These are phyloP conservation scores for Batkoa obscura DNA, from an alignment of 371 early-diverging fungal genomes.

Conservation along the genomic window DNA sequence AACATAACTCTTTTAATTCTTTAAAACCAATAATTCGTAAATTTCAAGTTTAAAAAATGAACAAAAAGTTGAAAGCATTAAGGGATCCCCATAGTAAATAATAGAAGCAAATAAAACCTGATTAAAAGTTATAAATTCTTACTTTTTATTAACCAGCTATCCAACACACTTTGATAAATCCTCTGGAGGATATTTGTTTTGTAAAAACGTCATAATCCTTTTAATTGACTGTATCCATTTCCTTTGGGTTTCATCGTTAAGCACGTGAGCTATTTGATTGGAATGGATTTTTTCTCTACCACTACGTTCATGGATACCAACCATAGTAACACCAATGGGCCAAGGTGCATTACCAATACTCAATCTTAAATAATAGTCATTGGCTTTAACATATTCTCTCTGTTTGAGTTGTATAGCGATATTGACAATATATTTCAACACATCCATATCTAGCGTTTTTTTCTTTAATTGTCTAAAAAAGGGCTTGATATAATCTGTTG, in stretches of 20 bases:
- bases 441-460: constrained; percentile 57
- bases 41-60: no score
- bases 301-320: constrained; percentile 90
- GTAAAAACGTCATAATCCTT: constrained; percentile 87
- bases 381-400: constrained; percentile 80
- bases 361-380: constrained; percentile 80
- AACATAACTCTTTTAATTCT: no score
- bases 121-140: no score
- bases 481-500: constrained; percentile 74
- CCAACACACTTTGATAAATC: constrained; percentile 8
- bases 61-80: no score
- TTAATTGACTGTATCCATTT: constrained; percentile 98
- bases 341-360: constrained; percentile 96
- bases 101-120: no score
- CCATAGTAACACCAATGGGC: constrained; percentile 94
- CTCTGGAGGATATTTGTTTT: constrained; percentile 75
- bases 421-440: constrained; percentile 71
- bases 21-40: no score
- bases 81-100: no score
- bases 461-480: constrained; percentile 71
- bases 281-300: constrained; percentile 91
- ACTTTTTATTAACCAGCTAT: no score
- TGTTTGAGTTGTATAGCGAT: constrained; percentile 66
- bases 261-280: constrained; percentile 89
- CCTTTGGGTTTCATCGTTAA: constrained; percentile 90